Base-by-base conservation (phyloP, 1,139 yeast genomes). In the Debaryomyces sp. region DNA sequence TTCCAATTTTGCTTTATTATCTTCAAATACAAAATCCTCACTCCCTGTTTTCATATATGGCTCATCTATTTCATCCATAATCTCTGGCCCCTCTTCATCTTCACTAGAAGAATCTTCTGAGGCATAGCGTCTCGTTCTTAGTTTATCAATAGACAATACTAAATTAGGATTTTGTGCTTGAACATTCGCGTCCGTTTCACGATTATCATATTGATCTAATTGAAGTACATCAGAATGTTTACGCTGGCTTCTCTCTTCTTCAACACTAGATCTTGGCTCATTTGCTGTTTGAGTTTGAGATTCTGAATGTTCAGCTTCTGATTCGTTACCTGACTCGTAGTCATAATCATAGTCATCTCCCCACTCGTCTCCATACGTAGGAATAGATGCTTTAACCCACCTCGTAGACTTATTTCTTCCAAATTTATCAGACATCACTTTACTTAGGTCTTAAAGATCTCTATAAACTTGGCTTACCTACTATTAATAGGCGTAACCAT, bases 321-420 rank as follows among this genome's bases (percentile, higher is more conserved):
- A 12, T 32, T 45, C 38, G 12, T 21, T 21, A 12, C 26, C 45
- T 7, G 47, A 57, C 22, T 50, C 58, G 23, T 59, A 55, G 10
- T 62, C 72, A 50, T 67, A 64, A 40, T 67, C 72, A 47, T 66
- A 66, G 6, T 67, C 73, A 44, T 75, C 79, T 36, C 67, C 80
- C 86, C 87, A 82, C 32, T 78, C 86, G 33, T 81, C 82, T 6
- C 87, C 87, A 56, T 82, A 83, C 15, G 77, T 68, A 4, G 85
- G 85, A 23, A 77, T 78, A 1, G 81, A 68, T 2, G 84, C 84
- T 53, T 80, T 79, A 2, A 73, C 82, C 87, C 87, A 82, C 45
- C 88, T 68, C n/a, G 82, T 75, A n/a, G 86, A 81, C 54, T 78
- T 77, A 59, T 80, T 81, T 61, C 87, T 77, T 29, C 69, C 82